Base-by-base conservation (phyloP, 2,329 filamentous ascomycete genomes). In the Fusarium graminum region DNA sequence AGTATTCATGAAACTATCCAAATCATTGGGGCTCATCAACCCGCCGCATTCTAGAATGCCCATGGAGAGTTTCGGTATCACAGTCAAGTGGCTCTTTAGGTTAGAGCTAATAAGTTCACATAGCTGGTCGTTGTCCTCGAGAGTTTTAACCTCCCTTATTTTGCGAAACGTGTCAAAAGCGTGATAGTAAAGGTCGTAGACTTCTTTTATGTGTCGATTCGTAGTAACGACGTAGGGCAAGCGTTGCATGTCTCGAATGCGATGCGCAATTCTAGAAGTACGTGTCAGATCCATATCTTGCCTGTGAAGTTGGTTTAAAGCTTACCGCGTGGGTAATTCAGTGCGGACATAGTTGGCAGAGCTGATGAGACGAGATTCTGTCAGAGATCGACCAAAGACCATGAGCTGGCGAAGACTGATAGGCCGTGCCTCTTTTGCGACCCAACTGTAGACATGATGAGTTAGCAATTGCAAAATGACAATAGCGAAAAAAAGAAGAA, bases 301-400 rank as follows among this genome's bases (percentile, higher is more conserved):
- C 38, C 6, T 26, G 17, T 14, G 13, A 19, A 17, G 38, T 22
- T 34, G 34, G 36, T 60, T 50, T 53, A 68, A 67, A 22, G 29
- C 74, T 74, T 41, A 74, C 76, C 62, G 71, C 55, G 92, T 95
- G 8, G 94, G 94, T 51, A 99, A 86, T 81, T 99, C 95, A 7
- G 93, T 93, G 58, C 95, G 91, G 51, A 98, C 94, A 82, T 99
- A 99, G 80, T 99, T 99, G 63, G 95, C 95, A 41, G 94, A 97
- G 80, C 92, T 94, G 70, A 99, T 87, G 63, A 99, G 85, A 58
- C 96, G 90, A 50, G 89, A 85, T 80, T 98, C 94, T 45, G 94
- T 97, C 75, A 99, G 81, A 22, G 94, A 96, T 45, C 95, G 90
- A 29, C 95, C 95, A 79, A 98, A 99, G 74, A 98, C 96, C 81